Conservation (phyloP, 192 early-diverging fungal species). For the Entophlyctis luteolus region DNA sequence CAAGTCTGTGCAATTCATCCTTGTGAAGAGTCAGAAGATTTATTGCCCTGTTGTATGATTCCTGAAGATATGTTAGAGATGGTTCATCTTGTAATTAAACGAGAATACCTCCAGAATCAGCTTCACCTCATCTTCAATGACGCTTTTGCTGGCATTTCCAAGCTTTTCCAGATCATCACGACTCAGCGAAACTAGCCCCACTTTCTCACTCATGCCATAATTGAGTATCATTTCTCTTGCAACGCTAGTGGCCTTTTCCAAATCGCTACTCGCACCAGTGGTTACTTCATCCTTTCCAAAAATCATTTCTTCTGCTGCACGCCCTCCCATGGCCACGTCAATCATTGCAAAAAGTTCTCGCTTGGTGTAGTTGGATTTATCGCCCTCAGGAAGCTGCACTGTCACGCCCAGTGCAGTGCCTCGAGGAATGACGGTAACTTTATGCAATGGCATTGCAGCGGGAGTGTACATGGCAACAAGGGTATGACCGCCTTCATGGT, state of each 20-base stretch:
- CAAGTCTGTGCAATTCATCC: slow-evolving; percentile 85
- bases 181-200: slow-evolving; percentile 77
- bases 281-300: slow-evolving; percentile 91
- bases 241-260: slow-evolving; percentile 82
- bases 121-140: slow-evolving; percentile 87
- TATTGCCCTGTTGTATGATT: slow-evolving; percentile 66
- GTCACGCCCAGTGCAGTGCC: slow-evolving; percentile 82
- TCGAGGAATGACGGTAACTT: slow-evolving; percentile 97
- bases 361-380: slow-evolving; percentile 73
- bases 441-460: slow-evolving; percentile 93
- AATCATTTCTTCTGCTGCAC: slow-evolving; percentile 95
- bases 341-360: slow-evolving; percentile 82
- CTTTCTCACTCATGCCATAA: slow-evolving; percentile 93
- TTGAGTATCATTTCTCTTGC: slow-evolving; percentile 86
- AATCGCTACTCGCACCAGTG: slow-evolving; percentile 87
- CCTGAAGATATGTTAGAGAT: too few species aligned
- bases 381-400: slow-evolving; percentile 89
- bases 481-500: slow-evolving; percentile 98
- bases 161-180: slow-evolving; percentile 71
- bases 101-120: slow-evolving; percentile 61
- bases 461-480: slow-evolving; percentile 92
- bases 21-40: slow-evolving; percentile 69
- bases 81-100: too few species aligned
- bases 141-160: slow-evolving; percentile 68
- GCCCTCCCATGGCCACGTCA: slow-evolving; percentile 98